Evolutionary conservation across 805 yeast genomes (phyloP).

Genomic region (Cyberlindnera veronae): DNA sequence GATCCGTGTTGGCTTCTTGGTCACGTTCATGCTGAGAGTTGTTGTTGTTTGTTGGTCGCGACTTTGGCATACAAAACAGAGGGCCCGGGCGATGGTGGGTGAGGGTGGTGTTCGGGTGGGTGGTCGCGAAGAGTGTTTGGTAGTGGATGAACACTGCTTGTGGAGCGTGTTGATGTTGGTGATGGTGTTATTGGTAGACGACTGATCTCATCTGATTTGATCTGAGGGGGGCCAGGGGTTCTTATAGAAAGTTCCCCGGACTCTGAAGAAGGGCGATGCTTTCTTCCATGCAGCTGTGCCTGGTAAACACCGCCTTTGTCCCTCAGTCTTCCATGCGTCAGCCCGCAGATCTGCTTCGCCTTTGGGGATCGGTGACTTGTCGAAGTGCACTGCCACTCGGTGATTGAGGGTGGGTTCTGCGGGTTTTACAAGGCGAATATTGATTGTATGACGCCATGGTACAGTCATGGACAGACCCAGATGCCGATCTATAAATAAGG

Average conservation of each 20-base stretch:
- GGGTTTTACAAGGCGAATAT: too few relatives aligned
- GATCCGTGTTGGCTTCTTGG: constrained; percentile 5
- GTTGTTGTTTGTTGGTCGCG: neutral
- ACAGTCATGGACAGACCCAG: too few relatives aligned
- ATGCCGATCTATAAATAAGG: too few relatives aligned
- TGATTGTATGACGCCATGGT: too few relatives aligned
- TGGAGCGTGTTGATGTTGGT: neutral
- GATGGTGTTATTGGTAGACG: too few relatives aligned
- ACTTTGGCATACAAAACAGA: neutral
- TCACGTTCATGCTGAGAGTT: too few relatives aligned
- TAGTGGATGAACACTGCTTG: neutral
- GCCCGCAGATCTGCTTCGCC: constrained; percentile 5
- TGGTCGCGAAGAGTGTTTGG: neutral
- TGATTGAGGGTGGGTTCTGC: too few relatives aligned
- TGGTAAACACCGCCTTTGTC: constrained; percentile 12
- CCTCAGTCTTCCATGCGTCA: constrained; percentile 6
- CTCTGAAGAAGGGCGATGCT: too few relatives aligned
- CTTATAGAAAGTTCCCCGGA: too few relatives aligned
- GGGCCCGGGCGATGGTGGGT: neutral
- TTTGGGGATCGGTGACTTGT: neutral
- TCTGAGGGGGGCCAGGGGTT: too few relatives aligned
- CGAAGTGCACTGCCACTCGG: neutral
- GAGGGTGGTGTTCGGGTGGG: constrained; percentile 1
- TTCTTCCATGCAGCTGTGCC: constrained; percentile 16
- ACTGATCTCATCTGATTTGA: too few relatives aligned